phyloP scores from a whole-genome alignment of 73 alveolate genomes.

The Paramecium sexaurelia region DNA sequence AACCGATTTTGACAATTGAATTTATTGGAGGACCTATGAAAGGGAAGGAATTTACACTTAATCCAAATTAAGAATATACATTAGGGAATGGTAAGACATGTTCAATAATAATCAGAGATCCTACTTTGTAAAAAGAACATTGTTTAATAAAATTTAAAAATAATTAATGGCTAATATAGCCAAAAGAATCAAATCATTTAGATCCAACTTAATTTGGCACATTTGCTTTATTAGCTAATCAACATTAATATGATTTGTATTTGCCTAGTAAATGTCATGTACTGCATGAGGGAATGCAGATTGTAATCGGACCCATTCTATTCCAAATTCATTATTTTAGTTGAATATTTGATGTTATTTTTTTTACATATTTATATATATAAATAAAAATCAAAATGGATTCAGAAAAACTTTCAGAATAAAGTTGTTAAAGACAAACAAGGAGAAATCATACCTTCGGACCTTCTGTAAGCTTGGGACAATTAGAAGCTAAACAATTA shows the following conservation, averaged over 20 bases:
- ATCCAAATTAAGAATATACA: neutral
- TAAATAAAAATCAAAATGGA: neutral
- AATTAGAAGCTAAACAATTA: neutral
- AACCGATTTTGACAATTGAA: neutral
- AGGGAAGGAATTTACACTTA: neutral
- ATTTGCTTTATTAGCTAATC: constrained; percentile 1
- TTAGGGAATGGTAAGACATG: constrained; percentile 43
- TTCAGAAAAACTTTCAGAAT: neutral
- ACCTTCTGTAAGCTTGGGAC: neutral
- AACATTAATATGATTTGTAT: neutral
- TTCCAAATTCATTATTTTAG: neutral
- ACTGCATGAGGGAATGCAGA: constrained; percentile 4
- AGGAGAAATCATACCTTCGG: neutral
- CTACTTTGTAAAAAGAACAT: constrained; percentile 45
- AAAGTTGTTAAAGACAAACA: neutral
- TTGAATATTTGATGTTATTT: neutral
- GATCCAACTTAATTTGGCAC: constrained; percentile 54
- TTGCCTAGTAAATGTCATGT: constrained; percentile 48
- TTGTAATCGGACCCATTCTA: neutral
- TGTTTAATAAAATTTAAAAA: neutral
- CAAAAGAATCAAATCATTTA: neutral
- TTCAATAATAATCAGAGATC: neutral
- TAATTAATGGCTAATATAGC: constrained; percentile 6
- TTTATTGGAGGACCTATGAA: constrained; percentile 47
- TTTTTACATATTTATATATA: neutral